Conservation (phyloP, 768 basidiomycete genomes). For the Calocybe cyanea region DNA sequence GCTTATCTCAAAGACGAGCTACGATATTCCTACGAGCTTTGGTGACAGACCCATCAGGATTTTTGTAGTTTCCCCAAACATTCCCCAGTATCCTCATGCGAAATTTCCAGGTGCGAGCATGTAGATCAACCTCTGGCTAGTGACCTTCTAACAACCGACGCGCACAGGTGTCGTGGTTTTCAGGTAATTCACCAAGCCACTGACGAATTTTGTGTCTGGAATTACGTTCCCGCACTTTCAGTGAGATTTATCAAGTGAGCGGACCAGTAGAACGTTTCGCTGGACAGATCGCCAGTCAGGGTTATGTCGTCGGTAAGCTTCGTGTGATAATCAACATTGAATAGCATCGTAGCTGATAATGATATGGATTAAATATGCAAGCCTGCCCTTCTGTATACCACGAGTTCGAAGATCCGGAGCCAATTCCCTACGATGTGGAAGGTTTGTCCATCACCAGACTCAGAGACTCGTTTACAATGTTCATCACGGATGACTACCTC, state of each 20-base stretch:
- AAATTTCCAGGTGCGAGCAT: slow-evolving; percentile 72
- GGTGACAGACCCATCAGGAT: slow-evolving; percentile 68
- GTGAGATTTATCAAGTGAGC: slow-evolving; percentile 96
- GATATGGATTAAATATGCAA: slow-evolving; percentile 21
- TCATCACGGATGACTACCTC: slow-evolving; percentile 1
- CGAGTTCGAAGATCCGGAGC: slow-evolving; percentile 86
- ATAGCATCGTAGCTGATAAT: not conserved
- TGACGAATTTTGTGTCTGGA: not conserved
- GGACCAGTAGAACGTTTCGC: slow-evolving; percentile 94
- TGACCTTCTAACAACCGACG: not conserved
- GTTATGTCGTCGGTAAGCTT: slow-evolving; percentile 68
- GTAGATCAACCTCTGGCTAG: not conserved
- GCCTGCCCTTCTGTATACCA: slow-evolving; percentile 87
- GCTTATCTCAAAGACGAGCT: slow-evolving; percentile 77
- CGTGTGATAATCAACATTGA: slow-evolving; percentile 18
- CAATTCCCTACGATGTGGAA: slow-evolving; percentile 86
- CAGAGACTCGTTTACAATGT: not conserved
- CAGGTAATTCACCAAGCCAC: slow-evolving; percentile 44
- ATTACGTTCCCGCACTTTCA: slow-evolving; percentile 23
- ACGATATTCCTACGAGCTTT: slow-evolving; percentile 73
- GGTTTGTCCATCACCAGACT: slow-evolving; percentile 39
- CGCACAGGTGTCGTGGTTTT: slow-evolving; percentile 75
- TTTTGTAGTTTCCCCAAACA: slow-evolving; percentile 74
- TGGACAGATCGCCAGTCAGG: slow-evolving; percentile 83
- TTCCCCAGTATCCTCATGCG: slow-evolving; percentile 83